Evolutionary conservation across 2,329 filamentous ascomycete genomes (phyloP).

Genomic region (Neofusicoccum laricinum): DNA sequence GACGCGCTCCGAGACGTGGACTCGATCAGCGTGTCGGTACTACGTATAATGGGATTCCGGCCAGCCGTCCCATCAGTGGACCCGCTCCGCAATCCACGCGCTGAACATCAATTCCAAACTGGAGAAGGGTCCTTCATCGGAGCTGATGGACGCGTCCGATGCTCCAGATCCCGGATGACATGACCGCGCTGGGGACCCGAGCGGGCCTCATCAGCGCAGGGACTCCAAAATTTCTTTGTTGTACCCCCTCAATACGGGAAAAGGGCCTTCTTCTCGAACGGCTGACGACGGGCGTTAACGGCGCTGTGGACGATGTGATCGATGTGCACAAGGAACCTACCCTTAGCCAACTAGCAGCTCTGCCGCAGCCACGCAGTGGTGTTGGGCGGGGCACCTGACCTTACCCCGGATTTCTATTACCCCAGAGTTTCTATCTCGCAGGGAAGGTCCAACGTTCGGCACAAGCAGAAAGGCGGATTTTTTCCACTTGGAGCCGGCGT

Average conservation of each 20-base stretch:
- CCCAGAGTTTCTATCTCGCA: neutral
- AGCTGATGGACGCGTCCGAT: neutral
- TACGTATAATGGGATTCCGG: neutral
- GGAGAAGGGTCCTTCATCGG: neutral
- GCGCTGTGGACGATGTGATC: neutral
- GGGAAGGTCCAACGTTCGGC: neutral
- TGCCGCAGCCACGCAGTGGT: neutral
- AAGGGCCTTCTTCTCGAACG: slow-evolving; percentile 3
- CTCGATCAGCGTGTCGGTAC: neutral
- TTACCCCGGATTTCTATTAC: slow-evolving; percentile 14
- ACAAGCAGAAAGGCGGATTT: neutral
- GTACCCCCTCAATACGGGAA: neutral
- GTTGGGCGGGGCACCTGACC: neutral
- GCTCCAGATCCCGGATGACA: neutral
- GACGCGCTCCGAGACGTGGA: neutral
- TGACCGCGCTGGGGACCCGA: neutral
- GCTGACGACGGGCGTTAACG: neutral
- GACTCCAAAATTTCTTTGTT: slow-evolving; percentile 5
- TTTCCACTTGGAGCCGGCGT: neutral
- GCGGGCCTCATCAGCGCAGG: neutral
- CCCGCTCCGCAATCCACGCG: neutral
- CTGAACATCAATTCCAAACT: neutral
- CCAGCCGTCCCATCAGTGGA: neutral
- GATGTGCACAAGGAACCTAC: slow-evolving; percentile 1
- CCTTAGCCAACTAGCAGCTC: neutral